These are phyloP conservation scores for Fusarium euwallaceae DNA, from an alignment of 2,329 filamentous ascomycete genomes.

Conservation along the genomic window DNA sequence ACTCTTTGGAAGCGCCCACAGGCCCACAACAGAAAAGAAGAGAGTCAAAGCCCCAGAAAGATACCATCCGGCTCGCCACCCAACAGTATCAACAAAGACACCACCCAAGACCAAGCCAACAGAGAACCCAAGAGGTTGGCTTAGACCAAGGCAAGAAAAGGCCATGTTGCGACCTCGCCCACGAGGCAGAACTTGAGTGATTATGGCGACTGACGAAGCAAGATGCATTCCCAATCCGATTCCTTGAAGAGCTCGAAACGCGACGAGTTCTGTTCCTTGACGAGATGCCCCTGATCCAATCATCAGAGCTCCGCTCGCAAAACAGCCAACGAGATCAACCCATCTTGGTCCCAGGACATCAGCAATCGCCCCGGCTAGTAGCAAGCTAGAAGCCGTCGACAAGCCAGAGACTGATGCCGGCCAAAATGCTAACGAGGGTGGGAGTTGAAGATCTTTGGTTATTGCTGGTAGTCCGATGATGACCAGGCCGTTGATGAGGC, in stretches of 20 bases:
- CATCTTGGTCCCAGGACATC: slow-evolving; percentile 50
- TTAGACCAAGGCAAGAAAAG: slow-evolving; percentile 58
- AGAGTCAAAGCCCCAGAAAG: background rate
- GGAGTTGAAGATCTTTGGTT: slow-evolving; percentile 50
- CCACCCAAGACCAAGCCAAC: background rate
- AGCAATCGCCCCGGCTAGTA: slow-evolving; percentile 51
- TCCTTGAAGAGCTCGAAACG: slow-evolving; percentile 53
- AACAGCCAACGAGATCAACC: slow-evolving; percentile 49
- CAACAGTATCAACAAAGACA: background rate
- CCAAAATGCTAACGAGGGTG: slow-evolving; percentile 51
- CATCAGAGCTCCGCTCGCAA: slow-evolving; percentile 45
- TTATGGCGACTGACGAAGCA: slow-evolving; percentile 50
- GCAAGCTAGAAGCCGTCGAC: slow-evolving; percentile 29
- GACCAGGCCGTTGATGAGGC: slow-evolving; percentile 44
- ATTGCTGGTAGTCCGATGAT: slow-evolving; percentile 56
- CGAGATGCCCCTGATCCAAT: slow-evolving; percentile 47
- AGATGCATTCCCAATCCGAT: slow-evolving; percentile 51
- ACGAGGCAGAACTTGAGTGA: slow-evolving; percentile 46
- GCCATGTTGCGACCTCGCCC: slow-evolving; percentile 54
- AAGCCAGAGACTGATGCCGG: slow-evolving; percentile 52
- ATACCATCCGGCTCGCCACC: background rate
- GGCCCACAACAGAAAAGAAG: background rate
- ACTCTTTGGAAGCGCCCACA: slow-evolving; percentile 35
- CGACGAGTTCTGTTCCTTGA: slow-evolving; percentile 50
- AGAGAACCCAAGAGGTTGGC: slow-evolving; percentile 47